Evolutionary conservation across 2,329 filamentous ascomycete genomes (phyloP).

Genomic region (Xylaria sp.): DNA sequence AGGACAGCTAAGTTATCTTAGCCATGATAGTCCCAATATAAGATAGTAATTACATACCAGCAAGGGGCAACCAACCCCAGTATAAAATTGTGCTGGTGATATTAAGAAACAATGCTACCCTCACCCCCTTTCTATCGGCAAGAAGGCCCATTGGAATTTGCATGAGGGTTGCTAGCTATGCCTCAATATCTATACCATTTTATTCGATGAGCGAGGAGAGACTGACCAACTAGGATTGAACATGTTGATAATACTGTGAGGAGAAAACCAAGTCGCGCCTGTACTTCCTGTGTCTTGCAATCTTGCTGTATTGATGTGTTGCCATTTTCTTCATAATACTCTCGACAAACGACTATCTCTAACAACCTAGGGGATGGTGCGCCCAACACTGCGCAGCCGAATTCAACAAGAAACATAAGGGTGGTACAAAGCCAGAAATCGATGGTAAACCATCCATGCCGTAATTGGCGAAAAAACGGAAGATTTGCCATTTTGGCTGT

Average conservation of each 20-base stretch:
- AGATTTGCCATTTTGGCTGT: constrained; percentile 6
- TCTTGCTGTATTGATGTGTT: neutral
- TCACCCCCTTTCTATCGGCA: constrained; percentile 26
- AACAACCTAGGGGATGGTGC: constrained; percentile 28
- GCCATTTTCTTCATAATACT: constrained; percentile 19
- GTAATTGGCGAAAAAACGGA: constrained; percentile 2
- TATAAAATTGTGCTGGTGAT: constrained; percentile 30
- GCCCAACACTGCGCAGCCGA: constrained; percentile 27
- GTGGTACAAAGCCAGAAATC: constrained; percentile 31
- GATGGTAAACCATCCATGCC: constrained; percentile 5
- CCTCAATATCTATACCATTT: constrained; percentile 3
- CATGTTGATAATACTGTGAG: constrained; percentile 29
- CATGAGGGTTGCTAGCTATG: constrained; percentile 27
- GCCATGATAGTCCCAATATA: neutral
- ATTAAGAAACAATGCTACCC: constrained; percentile 21
- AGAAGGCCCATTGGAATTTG: constrained; percentile 33
- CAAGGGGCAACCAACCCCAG: constrained; percentile 31
- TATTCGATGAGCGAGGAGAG: neutral
- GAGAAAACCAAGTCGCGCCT: constrained; percentile 19
- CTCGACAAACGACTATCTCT: constrained; percentile 28
- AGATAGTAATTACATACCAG: constrained; percentile 14
- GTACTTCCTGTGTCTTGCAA: constrained; percentile 28
- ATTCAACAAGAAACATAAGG: constrained; percentile 32
- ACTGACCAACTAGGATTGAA: constrained; percentile 30
- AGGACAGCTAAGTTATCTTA: constrained; percentile 24